Evolutionary conservation across 2,329 filamentous ascomycete genomes (phyloP).

Genomic region (Cladosporium halotolerans): DNA sequence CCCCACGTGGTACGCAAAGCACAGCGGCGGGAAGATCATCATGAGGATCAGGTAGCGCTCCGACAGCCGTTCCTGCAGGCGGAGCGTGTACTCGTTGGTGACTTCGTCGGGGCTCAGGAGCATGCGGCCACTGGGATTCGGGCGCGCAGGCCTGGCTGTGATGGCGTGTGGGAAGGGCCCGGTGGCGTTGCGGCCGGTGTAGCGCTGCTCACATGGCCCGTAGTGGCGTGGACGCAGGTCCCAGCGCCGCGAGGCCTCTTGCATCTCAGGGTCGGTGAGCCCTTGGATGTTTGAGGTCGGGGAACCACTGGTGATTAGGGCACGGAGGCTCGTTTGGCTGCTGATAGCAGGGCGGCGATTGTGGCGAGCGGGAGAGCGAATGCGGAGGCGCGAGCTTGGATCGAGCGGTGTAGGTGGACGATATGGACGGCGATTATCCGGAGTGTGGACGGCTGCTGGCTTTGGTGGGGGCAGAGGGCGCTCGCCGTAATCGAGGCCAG

Average conservation of each 20-base stretch:
- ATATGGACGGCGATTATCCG: neutral
- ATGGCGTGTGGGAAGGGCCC: constrained; percentile 8
- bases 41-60: constrained; percentile 9
- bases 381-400: neutral
- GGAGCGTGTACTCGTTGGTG: neutral
- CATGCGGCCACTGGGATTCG: neutral
- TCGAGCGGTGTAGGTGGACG: neutral
- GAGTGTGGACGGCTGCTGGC: neutral
- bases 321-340: constrained; percentile 14
- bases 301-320: constrained; percentile 12
- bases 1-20: constrained; percentile 18
- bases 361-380: neutral
- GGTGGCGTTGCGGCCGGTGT: neutral
- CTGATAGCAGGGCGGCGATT: constrained; percentile 12
- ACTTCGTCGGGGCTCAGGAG: neutral
- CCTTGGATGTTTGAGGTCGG: constrained; percentile 14
- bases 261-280: constrained; percentile 13
- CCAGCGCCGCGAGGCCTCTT: constrained; percentile 11
- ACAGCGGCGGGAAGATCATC: constrained; percentile 19
- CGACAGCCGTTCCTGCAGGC: constrained; percentile 3
- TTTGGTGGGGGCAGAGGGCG: neutral
- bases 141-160: neutral
- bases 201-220: neutral
- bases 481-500: neutral
- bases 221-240: constrained; percentile 1